phyloP scores from a whole-genome alignment of 306 rosid species.

The Cucurbita moschata region DNA sequence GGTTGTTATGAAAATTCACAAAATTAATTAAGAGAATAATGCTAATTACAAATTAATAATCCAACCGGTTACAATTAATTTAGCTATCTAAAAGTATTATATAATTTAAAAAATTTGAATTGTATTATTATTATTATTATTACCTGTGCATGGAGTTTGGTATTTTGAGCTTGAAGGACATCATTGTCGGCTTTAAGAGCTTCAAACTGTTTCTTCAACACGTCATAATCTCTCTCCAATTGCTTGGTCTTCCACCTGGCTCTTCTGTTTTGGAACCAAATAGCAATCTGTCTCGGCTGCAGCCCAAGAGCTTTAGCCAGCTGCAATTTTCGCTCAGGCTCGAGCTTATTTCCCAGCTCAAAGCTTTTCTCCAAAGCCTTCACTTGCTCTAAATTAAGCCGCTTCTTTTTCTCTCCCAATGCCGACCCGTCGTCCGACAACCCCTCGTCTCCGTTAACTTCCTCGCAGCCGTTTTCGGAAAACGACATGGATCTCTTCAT shows the following conservation, averaged over 20 bases:
- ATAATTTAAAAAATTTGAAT: background rate
- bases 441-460: constrained; percentile 45
- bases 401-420: constrained; percentile 83
- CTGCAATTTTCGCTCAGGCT: constrained; percentile 82
- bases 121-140: background rate
- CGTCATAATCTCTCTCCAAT: constrained; percentile 66
- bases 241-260: constrained; percentile 97
- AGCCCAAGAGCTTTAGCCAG: constrained; percentile 67
- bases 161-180: constrained; percentile 55
- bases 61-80: background rate
- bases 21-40: background rate
- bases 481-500: constrained; percentile 86
- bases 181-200: constrained; percentile 65
- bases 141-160: constrained; percentile 70
- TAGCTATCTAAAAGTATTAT: background rate
- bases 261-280: constrained; percentile 91
- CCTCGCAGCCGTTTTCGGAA: constrained; percentile 44
- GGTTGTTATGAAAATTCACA: background rate
- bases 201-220: constrained; percentile 73
- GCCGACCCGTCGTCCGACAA: constrained; percentile 78
- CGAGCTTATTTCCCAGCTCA: constrained; percentile 83
- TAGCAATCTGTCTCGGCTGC: constrained; percentile 84
- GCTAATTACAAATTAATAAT: background rate
- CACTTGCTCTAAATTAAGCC: constrained; percentile 71
- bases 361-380: constrained; percentile 88